Conservation (phyloP, 139 green algal species). For the Chlorella sorokiniana region DNA sequence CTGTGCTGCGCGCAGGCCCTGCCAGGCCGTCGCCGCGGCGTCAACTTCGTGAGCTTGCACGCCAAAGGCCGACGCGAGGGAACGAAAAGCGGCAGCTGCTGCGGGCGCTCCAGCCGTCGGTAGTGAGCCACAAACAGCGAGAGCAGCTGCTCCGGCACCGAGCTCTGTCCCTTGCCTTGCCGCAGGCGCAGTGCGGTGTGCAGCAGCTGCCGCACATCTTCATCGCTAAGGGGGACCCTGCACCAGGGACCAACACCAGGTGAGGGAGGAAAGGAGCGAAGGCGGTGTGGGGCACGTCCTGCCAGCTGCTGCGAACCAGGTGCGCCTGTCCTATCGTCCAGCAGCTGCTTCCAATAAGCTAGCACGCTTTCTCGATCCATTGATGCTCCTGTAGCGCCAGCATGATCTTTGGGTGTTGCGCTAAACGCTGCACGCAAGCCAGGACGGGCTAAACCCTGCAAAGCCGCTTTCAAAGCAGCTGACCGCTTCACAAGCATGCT, state of each 20-base stretch:
- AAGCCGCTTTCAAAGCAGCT: too few species aligned
- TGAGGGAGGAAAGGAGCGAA: too few species aligned
- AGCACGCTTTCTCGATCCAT: background rate
- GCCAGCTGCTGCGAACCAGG: background rate
- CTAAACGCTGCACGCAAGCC: background rate
- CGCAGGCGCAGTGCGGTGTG: constrained; percentile 34
- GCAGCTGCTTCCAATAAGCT: background rate
- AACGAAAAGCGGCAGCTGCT: constrained; percentile 38
- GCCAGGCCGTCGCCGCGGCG: constrained; percentile 30
- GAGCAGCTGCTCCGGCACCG: constrained; percentile 46
- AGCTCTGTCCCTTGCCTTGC: constrained; percentile 26
- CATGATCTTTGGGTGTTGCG: background rate
- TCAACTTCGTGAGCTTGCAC: constrained; percentile 40
- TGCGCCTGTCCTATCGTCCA: background rate
- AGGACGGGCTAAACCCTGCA: background rate
- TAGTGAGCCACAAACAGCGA: constrained; percentile 35
- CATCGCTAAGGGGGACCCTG: background rate
- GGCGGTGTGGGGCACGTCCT: background rate
- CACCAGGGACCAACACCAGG: background rate
- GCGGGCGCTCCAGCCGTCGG: background rate
- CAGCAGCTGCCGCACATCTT: constrained; percentile 36
- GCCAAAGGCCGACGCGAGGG: constrained; percentile 44
- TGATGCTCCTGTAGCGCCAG: background rate
- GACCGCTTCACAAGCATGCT: background rate
- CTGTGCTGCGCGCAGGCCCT: background rate